Evolutionary conservation across 169 alveolate genomes (phyloP).

Genomic region (Ichthyophthirius multifiliis): DNA sequence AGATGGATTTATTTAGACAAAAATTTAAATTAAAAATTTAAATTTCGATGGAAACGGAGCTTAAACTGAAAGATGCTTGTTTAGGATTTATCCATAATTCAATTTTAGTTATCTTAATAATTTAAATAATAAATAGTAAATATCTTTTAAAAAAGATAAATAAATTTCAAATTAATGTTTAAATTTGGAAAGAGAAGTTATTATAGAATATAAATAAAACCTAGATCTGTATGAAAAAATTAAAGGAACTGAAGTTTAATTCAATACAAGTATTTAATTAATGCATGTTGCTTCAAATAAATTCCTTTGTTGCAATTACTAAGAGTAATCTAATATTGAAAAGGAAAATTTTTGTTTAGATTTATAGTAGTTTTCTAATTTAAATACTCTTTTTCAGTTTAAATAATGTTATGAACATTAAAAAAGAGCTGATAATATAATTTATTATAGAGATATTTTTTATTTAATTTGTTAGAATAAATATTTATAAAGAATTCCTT

Average conservation of each 20-base stretch:
- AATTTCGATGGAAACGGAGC: neutral
- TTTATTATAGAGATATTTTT: neutral
- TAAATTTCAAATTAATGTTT: neutral
- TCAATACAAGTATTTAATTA: neutral
- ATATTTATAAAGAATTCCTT: conserved; percentile 8
- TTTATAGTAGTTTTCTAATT: neutral
- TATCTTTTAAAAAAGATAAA: neutral
- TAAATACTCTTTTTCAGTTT: neutral
- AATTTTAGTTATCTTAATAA: neutral
- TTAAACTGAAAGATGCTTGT: neutral
- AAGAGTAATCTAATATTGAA: neutral
- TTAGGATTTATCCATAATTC: neutral
- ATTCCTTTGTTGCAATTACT: neutral
- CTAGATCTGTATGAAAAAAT: neutral
- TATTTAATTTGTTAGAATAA: neutral
- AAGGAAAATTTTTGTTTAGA: conserved; percentile 8
- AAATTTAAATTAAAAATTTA: neutral
- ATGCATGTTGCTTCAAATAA: neutral
- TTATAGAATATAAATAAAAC: neutral
- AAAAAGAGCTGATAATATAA: neutral
- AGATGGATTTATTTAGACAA: conserved; percentile 11
- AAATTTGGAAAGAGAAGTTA: neutral
- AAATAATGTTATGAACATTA: neutral
- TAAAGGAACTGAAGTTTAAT: neutral
- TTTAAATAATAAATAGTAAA: neutral